Evolutionary conservation across 805 yeast species (phyloP).

Genomic region (Wilhelminamyces savonicus): DNA sequence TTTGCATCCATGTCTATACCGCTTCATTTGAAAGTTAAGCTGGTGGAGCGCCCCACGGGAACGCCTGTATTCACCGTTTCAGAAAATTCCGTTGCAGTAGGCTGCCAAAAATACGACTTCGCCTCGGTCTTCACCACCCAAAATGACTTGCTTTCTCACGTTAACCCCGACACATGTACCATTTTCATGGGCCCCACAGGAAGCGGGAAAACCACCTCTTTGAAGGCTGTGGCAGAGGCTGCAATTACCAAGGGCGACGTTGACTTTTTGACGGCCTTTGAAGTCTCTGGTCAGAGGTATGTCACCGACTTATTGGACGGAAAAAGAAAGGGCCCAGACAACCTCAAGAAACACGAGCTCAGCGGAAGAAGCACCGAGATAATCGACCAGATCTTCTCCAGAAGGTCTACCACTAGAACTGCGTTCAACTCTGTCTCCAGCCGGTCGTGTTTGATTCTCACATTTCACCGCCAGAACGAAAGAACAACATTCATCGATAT

Average conservation of each 20-base stretch:
- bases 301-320: conserved; percentile 19
- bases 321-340: conserved; percentile 2
- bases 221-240: conserved; percentile 8
- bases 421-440: conserved; percentile 13
- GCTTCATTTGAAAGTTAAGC: too few relatives aligned
- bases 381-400: conserved; percentile 9
- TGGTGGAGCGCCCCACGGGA: too few relatives aligned
- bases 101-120: conserved; percentile 16
- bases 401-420: conserved; percentile 15
- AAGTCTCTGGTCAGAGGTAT: conserved; percentile 18
- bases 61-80: too few relatives aligned
- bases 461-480: conserved; percentile 12
- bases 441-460: conserved; percentile 21
- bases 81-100: conserved; percentile 11
- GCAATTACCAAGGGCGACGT: conserved; percentile 1
- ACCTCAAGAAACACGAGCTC: too few relatives aligned
- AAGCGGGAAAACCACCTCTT: conserved; percentile 26
- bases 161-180: conserved; percentile 5
- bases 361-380: conserved; percentile 1
- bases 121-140: conserved; percentile 9
- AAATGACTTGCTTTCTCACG: conserved; percentile 1
- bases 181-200: conserved; percentile 25
- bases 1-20: too few relatives aligned
- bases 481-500: conserved; percentile 19
- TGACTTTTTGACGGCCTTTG: conserved; percentile 19